A percentile compares a stretch with the other conserved stretches of the same genome.
phyloP scores from a whole-genome alignment of 2,329 filamentous ascomycete genomes.

The Trichophyton equinum region DNA sequence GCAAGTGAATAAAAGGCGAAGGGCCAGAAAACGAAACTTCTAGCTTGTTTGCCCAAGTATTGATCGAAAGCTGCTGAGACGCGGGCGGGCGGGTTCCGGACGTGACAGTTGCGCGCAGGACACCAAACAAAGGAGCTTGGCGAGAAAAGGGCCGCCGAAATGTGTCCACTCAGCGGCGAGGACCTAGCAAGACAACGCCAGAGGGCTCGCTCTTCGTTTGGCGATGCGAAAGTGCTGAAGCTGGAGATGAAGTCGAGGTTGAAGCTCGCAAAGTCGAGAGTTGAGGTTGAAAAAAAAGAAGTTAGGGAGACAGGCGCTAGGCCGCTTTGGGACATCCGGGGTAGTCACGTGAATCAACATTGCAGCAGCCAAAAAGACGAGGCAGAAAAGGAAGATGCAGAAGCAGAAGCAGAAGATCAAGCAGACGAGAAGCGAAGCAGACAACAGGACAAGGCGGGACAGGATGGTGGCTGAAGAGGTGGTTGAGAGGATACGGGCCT shows the following conservation, averaged over 20 bases:
- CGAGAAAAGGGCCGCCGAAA: not conserved
- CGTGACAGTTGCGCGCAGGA: not conserved
- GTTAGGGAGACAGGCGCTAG: not conserved
- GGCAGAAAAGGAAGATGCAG: not conserved
- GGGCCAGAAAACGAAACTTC: not conserved
- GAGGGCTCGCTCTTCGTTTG: slow-evolving; percentile 1
- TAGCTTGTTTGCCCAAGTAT: slow-evolving; percentile 1
- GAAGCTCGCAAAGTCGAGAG: slow-evolving; percentile 3
- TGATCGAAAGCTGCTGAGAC: slow-evolving; percentile 1
- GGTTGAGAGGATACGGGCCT: slow-evolving; percentile 14
- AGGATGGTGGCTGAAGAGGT: slow-evolving; percentile 9
- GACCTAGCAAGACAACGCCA: slow-evolving; percentile 6
- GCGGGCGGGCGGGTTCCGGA: not conserved
- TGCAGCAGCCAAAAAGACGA: not conserved
- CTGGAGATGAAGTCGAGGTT: slow-evolving; percentile 7
- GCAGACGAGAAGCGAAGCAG: not conserved
- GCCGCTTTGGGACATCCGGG: slow-evolving; percentile 4
- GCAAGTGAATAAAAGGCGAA: not conserved
- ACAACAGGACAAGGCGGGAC: not conserved
- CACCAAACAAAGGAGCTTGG: slow-evolving; percentile 4
- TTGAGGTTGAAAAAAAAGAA: slow-evolving; percentile 5
- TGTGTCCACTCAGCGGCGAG: not conserved
- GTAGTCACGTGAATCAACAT: not conserved
- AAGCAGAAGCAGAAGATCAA: not conserved
- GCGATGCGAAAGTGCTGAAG: slow-evolving; percentile 7